These are phyloP conservation scores for Wickerhamomyces sp. DNA, from an alignment of 1,139 yeast species.

Conservation along the genomic window DNA sequence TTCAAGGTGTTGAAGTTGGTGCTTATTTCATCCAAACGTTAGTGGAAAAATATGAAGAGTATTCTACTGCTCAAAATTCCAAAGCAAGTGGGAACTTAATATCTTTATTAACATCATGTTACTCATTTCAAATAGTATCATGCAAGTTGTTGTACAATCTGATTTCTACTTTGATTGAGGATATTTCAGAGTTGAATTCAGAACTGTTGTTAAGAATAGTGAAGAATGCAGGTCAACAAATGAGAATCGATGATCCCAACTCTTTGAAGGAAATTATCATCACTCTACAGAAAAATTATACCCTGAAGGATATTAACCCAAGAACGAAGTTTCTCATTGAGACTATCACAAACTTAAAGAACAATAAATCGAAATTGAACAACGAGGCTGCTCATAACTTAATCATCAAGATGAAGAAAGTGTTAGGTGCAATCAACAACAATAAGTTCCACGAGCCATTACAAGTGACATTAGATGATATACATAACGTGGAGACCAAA, in stretches of 20 bases:
- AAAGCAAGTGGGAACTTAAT: constrained; percentile 68
- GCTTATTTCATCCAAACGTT: constrained; percentile 78
- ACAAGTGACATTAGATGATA: constrained; percentile 81
- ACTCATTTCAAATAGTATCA: constrained; percentile 71
- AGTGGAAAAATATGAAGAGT: constrained; percentile 58
- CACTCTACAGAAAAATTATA: constrained; percentile 46
- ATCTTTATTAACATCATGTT: constrained; percentile 72
- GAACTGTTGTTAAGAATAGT: constrained; percentile 72
- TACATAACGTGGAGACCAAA: constrained; percentile 63
- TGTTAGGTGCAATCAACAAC: constrained; percentile 45
- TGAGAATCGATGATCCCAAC: constrained; percentile 85
- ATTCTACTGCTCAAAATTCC: constrained; percentile 27
- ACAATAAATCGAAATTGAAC: constrained; percentile 59
- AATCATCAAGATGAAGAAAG: constrained; percentile 61
- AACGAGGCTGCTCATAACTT: constrained; percentile 43
- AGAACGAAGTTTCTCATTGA: constrained; percentile 84
- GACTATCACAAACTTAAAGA: constrained; percentile 78
- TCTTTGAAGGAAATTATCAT: constrained; percentile 78
- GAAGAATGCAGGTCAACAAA: constrained; percentile 74
- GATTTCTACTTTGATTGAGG: constrained; percentile 49
- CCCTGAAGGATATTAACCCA: constrained; percentile 42
- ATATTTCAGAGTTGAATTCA: constrained; percentile 67
- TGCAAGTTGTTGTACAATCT: constrained; percentile 76
- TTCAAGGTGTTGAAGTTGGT: constrained; percentile 87
- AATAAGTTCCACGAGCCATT: constrained; percentile 64